phyloP scores from a whole-genome alignment of 139 green algal genomes.

The Astrephomene gubernaculifera region DNA sequence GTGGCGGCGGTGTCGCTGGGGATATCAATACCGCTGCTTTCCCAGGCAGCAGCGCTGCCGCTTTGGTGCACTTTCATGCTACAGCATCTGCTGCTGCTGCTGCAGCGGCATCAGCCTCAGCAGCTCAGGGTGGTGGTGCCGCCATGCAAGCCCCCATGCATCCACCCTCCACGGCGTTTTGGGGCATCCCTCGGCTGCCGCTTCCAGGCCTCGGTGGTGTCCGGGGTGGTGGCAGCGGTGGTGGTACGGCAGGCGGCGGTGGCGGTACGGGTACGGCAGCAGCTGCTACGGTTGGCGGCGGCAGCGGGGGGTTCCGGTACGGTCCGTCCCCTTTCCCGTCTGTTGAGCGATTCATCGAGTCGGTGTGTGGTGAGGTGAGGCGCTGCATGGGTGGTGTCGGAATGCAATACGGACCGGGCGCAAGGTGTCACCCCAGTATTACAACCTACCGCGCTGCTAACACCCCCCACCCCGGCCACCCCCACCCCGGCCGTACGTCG shows the following conservation, averaged over 20 bases:
- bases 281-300: not conserved
- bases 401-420: too few species aligned
- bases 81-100: not conserved
- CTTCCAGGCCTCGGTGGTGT: not conserved
- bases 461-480: too few species aligned
- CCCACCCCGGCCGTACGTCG: too few species aligned
- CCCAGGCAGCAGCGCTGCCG: not conserved
- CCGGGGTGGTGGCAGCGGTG: not conserved
- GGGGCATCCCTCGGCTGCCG: slow-evolving; percentile 8
- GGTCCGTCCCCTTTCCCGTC: slow-evolving; percentile 61
- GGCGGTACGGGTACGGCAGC: not conserved
- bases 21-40: too few species aligned
- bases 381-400: too few species aligned
- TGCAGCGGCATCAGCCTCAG: too few species aligned
- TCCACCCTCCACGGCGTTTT: too few species aligned
- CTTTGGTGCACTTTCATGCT: not conserved
- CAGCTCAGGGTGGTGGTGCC: too few species aligned
- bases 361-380: slow-evolving; percentile 59
- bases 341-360: slow-evolving; percentile 67
- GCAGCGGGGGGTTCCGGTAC: not conserved
- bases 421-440: too few species aligned
- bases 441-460: too few species aligned
- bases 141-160: too few species aligned
- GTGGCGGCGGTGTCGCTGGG: not conserved
- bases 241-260: not conserved